Percentiles rank a stretch among this genome's conserved stretches.
Conservation (phyloP, 805 yeast genomes). For the Maudiozyma turicensis region DNA sequence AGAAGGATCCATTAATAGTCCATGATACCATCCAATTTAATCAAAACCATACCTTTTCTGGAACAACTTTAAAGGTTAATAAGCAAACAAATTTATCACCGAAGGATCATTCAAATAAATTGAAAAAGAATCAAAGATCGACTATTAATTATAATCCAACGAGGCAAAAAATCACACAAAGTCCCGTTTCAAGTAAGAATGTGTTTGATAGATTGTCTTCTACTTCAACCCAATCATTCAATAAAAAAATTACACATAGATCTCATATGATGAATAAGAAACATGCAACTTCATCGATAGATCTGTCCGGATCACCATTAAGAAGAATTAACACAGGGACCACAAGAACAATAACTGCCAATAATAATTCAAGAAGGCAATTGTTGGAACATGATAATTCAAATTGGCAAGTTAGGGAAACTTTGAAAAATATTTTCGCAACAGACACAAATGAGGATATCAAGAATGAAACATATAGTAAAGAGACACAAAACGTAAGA, state of each 20-base stretch:
- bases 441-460: not conserved
- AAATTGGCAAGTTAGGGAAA: constrained; percentile 14
- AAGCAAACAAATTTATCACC: constrained; percentile 3
- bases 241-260: constrained; percentile 16
- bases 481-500: not conserved
- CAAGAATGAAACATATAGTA: no score
- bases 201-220: constrained; percentile 27
- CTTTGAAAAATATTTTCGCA: constrained; percentile 23
- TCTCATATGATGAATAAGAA: constrained; percentile 3
- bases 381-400: not conserved
- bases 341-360: not conserved
- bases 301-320: constrained; percentile 25
- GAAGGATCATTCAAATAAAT: not conserved
- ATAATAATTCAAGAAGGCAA: not conserved
- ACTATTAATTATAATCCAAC: no score
- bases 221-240: constrained; percentile 25
- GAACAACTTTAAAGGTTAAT: constrained; percentile 1
- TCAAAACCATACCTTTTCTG: constrained; percentile 3
- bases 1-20: constrained; percentile 26
- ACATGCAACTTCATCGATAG: constrained; percentile 16
- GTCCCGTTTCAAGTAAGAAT: constrained; percentile 6
- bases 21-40: constrained; percentile 2
- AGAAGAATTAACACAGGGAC: constrained; percentile 6
- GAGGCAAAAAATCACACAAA: constrained; percentile 1
- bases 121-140: not conserved